Evolutionary conservation across 2,329 filamentous ascomycete species (phyloP), one percentile per base, ranked within the genome.

Genomic region (Aschersonia sp.): DNA sequence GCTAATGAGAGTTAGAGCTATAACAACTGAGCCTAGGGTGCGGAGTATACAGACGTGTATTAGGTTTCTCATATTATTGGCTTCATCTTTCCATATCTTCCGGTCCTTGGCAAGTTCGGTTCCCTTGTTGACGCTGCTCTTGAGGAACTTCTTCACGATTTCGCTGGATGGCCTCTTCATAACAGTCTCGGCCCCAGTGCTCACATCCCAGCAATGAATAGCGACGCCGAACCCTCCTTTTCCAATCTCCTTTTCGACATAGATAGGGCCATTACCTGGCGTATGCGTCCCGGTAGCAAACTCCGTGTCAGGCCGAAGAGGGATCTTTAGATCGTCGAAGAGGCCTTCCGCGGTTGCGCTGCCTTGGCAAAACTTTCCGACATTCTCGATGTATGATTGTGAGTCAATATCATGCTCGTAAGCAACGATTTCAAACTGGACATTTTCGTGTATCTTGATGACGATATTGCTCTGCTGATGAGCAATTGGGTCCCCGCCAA

Each of bases 191-290:
- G 46, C 40, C 20, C 54, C 55, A 28, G 47, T 51, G 31, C 55
- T 58, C 44, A 58, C 56, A 38, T 59, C 50, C 54, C 54, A 58
- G 30, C 35, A 29, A 53, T 51, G 48, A 12, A 40, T 51, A 29
- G 53, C 54, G 38, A 51, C 41, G 4, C 55, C 56, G 45, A 52
- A 58, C 12, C 42, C 31, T 20, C 54, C 53, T 46, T 52, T 10
- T 43, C 53, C 52, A 31, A 56, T 45, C 38, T 45, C 45, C 45
- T 45, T 51, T 40, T 42, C 29, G 2, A 58, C 40, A n/a, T 48
- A 44, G 31, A 55, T 53, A 5, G 32, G 44, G 6, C 48, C 49
- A 10, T 31, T 46, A 47, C 48, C 40, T 28, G 50, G 52, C 20
- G 50, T 53, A 10, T 51, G 46, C 5, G 46, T 45, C 29, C 50